Evolutionary conservation across 2,329 filamentous ascomycete genomes (phyloP).

Genomic region (Dothideomycetidae sp.): DNA sequence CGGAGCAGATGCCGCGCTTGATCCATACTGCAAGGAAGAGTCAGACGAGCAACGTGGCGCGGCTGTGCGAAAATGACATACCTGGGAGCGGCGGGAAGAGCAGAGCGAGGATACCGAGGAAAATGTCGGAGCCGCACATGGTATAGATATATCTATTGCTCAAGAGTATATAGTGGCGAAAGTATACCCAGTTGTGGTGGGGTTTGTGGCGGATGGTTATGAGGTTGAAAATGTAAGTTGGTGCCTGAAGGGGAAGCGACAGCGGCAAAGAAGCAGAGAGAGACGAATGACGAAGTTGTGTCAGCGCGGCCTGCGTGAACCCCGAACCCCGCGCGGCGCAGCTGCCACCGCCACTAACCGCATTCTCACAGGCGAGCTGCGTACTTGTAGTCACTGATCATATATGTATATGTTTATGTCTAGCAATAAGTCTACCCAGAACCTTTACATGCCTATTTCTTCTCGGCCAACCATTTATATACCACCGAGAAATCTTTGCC

Average conservation of each 20-base stretch:
- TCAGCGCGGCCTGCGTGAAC: no score
- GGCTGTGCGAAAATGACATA: conserved; percentile 28
- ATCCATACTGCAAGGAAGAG: conserved; percentile 66
- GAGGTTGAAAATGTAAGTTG: not conserved
- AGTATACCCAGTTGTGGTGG: conserved; percentile 1
- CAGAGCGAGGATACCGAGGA: conserved; percentile 45
- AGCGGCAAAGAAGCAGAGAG: not conserved
- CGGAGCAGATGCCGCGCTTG: conserved; percentile 83
- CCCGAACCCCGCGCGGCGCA: no score
- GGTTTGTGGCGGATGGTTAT: not conserved
- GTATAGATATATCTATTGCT: conserved; percentile 13
- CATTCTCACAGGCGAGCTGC: no score
- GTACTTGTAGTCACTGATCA: no score
- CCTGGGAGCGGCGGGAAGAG: conserved; percentile 46
- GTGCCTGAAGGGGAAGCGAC: not conserved
- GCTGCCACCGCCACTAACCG: no score
- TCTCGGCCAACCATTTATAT: conserved; percentile 34
- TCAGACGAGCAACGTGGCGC: no score
- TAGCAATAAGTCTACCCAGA: no score
- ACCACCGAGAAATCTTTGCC: conserved; percentile 38
- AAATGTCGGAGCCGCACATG: conserved; percentile 48
- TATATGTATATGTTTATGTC: no score
- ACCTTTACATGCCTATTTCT: no score
- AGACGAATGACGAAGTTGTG: no score
- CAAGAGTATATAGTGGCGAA: not conserved